Base-by-base conservation (phyloP, 805 yeast species). In the Debaryomyces hansenii region DNA sequence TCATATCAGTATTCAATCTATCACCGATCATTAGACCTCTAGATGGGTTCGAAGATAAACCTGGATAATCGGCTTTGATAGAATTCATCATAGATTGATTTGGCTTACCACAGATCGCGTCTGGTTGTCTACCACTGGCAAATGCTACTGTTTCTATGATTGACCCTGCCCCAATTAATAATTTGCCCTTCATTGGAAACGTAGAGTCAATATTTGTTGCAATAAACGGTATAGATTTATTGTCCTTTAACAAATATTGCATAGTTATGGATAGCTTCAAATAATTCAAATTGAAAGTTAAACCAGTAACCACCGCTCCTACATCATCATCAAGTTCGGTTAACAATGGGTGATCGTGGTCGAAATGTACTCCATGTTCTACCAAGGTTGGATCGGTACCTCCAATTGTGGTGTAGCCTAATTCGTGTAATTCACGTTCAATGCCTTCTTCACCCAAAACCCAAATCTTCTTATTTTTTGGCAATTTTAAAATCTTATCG, bases 191-290 rank as follows among this genome's bases (percentile, higher is more conserved):
- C 48, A 87, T 81, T 2, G 99, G 99, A 72, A 83, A 94, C 0
- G 99, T 94, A 1, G 96, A 86, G 66, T 94, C 99, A 37, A 88
- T 87, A 64, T 94, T 94, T 4, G 98, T 94, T 18, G 97, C 98
- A 52, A 94, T 74, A 65, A 90, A 94, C 28, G 84, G 78, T 3
- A 89, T 74, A 2, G 75, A 72, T 41, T 83, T 82, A 48, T 70
- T 54, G 48, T 71, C 69, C 47, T 84, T 79, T 50, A 77, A 73
- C 42, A 94, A 72, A 57, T 94, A 91, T 58, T 89, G 91, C 71
- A 91, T 75, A 5, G 97, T 87, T 28, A 82, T 71, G 1, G 96
- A 87, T 43, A 90, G 69, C 66, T 89, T 87, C 60, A 85, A 83
- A 63, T 94, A 94, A 67, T 88, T 92, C 53, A 92, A 63, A 39